Percentiles rank a stretch among this genome's conserved stretches.
Conservation (phyloP, 2,329 filamentous ascomycete species). For the Colletotrichum coccodes region DNA sequence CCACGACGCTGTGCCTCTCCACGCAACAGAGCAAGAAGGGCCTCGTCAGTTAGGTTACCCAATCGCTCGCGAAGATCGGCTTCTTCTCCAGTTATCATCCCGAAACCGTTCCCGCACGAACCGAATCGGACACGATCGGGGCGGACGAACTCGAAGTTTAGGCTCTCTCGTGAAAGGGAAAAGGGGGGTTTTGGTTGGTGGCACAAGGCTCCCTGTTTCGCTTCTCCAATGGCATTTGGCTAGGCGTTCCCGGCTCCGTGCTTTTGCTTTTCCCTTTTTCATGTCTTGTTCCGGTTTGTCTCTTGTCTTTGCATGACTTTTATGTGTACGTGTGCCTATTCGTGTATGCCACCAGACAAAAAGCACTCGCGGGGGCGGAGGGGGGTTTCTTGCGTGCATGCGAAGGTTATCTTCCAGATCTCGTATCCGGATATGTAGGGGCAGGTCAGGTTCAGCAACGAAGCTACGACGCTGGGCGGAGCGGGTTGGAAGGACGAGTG, state of each 20-base stretch:
- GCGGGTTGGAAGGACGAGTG: not conserved
- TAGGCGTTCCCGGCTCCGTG: conserved; percentile 34
- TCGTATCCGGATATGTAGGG: not conserved
- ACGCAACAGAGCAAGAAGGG: conserved; percentile 51
- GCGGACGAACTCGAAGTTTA: conserved; percentile 13
- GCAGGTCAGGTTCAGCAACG: not conserved
- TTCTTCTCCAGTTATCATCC: not conserved
- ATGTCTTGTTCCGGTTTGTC: conserved; percentile 4
- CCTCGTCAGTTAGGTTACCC: conserved; percentile 44
- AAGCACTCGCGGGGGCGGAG: not conserved
- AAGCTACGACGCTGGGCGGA: not conserved
- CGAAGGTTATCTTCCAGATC: not conserved
- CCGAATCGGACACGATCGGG: not conserved
- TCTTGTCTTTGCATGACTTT: conserved; percentile 6
- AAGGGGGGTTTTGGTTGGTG: not conserved
- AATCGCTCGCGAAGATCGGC: conserved; percentile 11
- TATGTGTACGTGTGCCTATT: not conserved
- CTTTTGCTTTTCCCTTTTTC: conserved; percentile 10
- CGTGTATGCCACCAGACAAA: conserved; percentile 12
- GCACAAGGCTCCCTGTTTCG: conserved; percentile 3
- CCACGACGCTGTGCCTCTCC: conserved; percentile 17
- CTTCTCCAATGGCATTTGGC: conserved; percentile 30
- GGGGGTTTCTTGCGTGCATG: not conserved
- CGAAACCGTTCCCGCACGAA: conserved; percentile 1
- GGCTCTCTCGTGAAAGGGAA: not conserved